Conservation (phyloP, 805 yeast genomes). For the Ascoidea asiatica region DNA sequence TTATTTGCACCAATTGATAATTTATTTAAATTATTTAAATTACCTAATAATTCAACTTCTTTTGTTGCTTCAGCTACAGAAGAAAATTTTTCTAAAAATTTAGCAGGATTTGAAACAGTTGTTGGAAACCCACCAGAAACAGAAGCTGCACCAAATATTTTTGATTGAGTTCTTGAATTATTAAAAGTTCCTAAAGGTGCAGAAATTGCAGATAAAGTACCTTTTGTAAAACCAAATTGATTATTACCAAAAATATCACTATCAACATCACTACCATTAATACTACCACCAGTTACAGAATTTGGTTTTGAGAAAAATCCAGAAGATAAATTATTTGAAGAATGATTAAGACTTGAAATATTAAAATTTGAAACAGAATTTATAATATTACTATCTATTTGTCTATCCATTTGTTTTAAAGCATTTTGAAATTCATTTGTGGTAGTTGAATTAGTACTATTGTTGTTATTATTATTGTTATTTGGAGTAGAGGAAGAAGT, state of each 20-base stretch:
- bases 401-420: no score
- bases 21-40: slow-evolving; percentile 23
- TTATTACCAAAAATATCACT: slow-evolving; percentile 17
- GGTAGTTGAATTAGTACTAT: neutral
- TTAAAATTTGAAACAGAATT: no score
- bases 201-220: slow-evolving; percentile 32
- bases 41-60: slow-evolving; percentile 37
- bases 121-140: slow-evolving; percentile 34
- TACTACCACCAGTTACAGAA: neutral
- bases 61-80: slow-evolving; percentile 58
- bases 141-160: slow-evolving; percentile 44
- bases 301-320: neutral
- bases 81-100: slow-evolving; percentile 49
- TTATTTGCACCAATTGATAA: slow-evolving; percentile 19
- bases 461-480: neutral
- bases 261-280: slow-evolving; percentile 23
- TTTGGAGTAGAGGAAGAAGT: neutral
- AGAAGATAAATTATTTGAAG: neutral
- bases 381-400: no score
- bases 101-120: slow-evolving; percentile 19
- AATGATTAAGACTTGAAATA: neutral
- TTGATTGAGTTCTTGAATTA: slow-evolving; percentile 17
- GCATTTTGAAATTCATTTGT: no score
- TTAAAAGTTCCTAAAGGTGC: slow-evolving; percentile 25
- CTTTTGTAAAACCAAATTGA: slow-evolving; percentile 33